phyloP scores from a whole-genome alignment of 2,329 filamentous ascomycete genomes.

The Anisogramma anomala region DNA sequence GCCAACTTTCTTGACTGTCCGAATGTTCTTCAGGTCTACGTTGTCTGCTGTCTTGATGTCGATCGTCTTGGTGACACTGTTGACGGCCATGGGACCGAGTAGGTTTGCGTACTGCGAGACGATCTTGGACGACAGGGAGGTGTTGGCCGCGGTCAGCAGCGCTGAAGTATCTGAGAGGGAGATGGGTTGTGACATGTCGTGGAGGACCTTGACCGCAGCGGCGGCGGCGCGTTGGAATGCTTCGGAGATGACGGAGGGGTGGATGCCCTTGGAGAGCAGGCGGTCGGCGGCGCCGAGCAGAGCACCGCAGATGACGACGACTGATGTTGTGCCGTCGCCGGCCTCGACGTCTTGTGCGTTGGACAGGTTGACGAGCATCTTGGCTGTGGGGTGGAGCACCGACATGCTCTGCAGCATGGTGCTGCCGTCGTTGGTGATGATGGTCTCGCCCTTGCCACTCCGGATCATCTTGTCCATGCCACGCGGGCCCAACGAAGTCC shows the following conservation, averaged over 20 bases:
- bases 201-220: slow-evolving; percentile 77
- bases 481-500: slow-evolving; percentile 88
- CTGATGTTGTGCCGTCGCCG: slow-evolving; percentile 94
- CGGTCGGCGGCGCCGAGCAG: slow-evolving; percentile 87
- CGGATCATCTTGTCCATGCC: slow-evolving; percentile 99
- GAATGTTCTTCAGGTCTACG: slow-evolving; percentile 90
- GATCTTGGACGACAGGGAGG: slow-evolving; percentile 94
- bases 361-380: slow-evolving; percentile 96
- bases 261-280: slow-evolving; percentile 83
- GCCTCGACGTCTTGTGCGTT: slow-evolving; percentile 97
- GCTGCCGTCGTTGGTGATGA: slow-evolving; percentile 99
- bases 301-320: slow-evolving; percentile 95
- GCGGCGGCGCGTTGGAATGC: slow-evolving; percentile 90
- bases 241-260: slow-evolving; percentile 95
- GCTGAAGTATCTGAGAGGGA: slow-evolving; percentile 77
- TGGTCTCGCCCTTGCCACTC: slow-evolving; percentile 89
- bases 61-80: slow-evolving; percentile 90
- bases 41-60: slow-evolving; percentile 93
- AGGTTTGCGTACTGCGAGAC: slow-evolving; percentile 94
- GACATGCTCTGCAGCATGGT: slow-evolving; percentile 99
- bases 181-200: slow-evolving; percentile 93
- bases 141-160: slow-evolving; percentile 91
- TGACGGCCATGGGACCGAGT: slow-evolving; percentile 94
- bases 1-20: slow-evolving; percentile 94
- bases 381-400: slow-evolving; percentile 97